Conservation (phyloP, 129 eudicot genomes). For the Tanacetum coccineum region DNA sequence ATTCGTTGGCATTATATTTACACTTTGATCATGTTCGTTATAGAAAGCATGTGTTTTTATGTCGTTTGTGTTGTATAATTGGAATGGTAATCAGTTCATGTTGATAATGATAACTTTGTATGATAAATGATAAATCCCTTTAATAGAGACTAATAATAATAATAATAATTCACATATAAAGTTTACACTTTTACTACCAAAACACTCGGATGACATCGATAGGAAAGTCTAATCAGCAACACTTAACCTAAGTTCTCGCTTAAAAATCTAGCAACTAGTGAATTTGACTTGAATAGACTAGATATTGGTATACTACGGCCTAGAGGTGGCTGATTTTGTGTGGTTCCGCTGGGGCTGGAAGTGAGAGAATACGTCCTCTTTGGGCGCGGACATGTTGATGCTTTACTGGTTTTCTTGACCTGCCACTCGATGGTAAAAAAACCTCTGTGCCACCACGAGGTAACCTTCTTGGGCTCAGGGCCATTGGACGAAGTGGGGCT, state of each 20-base stretch:
- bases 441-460: slow-evolving; percentile 88
- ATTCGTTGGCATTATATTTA: slow-evolving; percentile 3
- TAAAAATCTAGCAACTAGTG: slow-evolving; percentile 12
- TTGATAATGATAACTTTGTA: slow-evolving; percentile 7
- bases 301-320: neutral
- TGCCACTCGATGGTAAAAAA: slow-evolving; percentile 78
- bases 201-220: slow-evolving; percentile 14
- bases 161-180: slow-evolving; percentile 22
- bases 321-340: slow-evolving; percentile 21
- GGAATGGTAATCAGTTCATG: slow-evolving; percentile 13
- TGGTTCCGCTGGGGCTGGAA: slow-evolving; percentile 39
- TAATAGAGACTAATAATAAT: neutral
- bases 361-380: slow-evolving; percentile 61
- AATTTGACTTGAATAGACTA: slow-evolving; percentile 11
- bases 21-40: neutral
- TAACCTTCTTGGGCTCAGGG: slow-evolving; percentile 45
- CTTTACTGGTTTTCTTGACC: slow-evolving; percentile 50
- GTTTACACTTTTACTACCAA: slow-evolving; percentile 20
- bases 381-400: slow-evolving; percentile 87
- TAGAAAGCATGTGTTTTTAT: neutral
- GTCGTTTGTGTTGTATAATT: neutral
- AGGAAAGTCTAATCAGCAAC: slow-evolving; percentile 14
- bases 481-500: slow-evolving; percentile 61
- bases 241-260: slow-evolving; percentile 12
- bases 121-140: neutral